Conservation (phyloP, 768 basidiomycete species). For the Agaricus sinodeliciosus region DNA sequence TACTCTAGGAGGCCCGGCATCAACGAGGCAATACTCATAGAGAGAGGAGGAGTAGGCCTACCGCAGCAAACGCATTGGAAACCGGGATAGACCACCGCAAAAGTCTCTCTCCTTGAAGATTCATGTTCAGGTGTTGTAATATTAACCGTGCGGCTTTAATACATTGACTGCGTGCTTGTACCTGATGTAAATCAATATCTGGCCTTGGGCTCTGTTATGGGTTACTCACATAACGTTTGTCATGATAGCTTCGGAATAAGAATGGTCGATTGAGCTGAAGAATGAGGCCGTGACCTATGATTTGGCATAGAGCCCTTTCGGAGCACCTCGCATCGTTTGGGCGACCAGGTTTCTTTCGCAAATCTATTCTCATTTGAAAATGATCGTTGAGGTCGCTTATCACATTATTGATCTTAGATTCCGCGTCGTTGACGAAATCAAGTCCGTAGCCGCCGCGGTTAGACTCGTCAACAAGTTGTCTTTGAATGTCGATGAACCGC, state of each 20-base stretch:
- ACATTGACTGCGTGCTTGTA: constrained; percentile 18
- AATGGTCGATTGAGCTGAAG: constrained; percentile 20
- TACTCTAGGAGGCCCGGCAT: constrained; percentile 10
- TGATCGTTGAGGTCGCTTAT: constrained; percentile 7
- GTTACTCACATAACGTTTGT: constrained; percentile 17
- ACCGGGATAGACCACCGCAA: constrained; percentile 20
- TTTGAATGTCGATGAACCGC: constrained; percentile 18
- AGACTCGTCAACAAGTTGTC: constrained; percentile 19
- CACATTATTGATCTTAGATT: constrained; percentile 12
- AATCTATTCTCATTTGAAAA: constrained; percentile 12
- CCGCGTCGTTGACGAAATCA: constrained; percentile 17
- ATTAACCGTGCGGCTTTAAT: constrained; percentile 19
- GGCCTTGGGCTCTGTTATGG: too few relatives aligned
- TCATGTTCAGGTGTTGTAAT: constrained; percentile 16
- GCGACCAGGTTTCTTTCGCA: constrained; percentile 13
- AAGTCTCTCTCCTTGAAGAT: constrained; percentile 17
- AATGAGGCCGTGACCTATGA: constrained; percentile 21
- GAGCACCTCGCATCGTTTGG: constrained; percentile 11
- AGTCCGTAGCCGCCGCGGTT: constrained; percentile 17
- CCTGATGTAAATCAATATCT: constrained; percentile 6
- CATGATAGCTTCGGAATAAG: constrained; percentile 19
- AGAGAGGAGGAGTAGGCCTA: constrained; percentile 6
- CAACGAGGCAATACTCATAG: background rate
- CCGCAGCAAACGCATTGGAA: constrained; percentile 20
- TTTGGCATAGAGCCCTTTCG: constrained; percentile 18